Evolutionary conservation across 257 asterid species (phyloP).

Genomic region (Solanum appendiculatum): DNA sequence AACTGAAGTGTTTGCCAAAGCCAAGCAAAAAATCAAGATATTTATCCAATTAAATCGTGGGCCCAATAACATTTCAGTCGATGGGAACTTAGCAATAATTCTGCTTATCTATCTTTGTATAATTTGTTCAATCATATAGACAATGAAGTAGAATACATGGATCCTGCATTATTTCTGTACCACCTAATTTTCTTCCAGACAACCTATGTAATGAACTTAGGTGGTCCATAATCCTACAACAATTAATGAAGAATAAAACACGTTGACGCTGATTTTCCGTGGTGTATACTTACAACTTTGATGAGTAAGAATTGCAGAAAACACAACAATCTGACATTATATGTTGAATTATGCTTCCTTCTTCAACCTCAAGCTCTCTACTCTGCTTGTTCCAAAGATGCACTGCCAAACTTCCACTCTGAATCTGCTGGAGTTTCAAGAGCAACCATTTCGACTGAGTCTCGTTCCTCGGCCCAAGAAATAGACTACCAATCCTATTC

Average conservation of each 20-base stretch:
- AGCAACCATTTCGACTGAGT: slow-evolving; percentile 53
- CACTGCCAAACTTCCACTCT: slow-evolving; percentile 40
- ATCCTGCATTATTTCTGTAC: background rate
- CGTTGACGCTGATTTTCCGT: background rate
- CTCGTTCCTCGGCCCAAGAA: slow-evolving; percentile 42
- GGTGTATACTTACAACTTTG: background rate
- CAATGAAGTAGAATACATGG: background rate
- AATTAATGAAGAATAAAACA: background rate
- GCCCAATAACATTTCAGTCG: background rate
- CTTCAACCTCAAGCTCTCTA: slow-evolving; percentile 35
- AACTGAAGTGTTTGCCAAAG: background rate
- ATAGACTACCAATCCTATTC: slow-evolving; percentile 56
- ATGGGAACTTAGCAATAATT: background rate
- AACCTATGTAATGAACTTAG: slow-evolving; percentile 12
- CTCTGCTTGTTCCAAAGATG: slow-evolving; percentile 97
- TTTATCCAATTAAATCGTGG: background rate
- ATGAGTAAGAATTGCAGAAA: slow-evolving; percentile 24
- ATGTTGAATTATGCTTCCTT: slow-evolving; percentile 64
- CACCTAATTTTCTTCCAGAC: slow-evolving; percentile 2
- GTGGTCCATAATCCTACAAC: slow-evolving; percentile 8
- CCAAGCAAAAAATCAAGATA: background rate
- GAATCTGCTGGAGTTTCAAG: slow-evolving; percentile 49
- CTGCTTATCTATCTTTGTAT: background rate
- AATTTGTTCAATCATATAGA: background rate
- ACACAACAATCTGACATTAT: slow-evolving; percentile 35